phyloP scores from a whole-genome alignment of 148 eudicot species.

The Vaccinium vitisidaea region DNA sequence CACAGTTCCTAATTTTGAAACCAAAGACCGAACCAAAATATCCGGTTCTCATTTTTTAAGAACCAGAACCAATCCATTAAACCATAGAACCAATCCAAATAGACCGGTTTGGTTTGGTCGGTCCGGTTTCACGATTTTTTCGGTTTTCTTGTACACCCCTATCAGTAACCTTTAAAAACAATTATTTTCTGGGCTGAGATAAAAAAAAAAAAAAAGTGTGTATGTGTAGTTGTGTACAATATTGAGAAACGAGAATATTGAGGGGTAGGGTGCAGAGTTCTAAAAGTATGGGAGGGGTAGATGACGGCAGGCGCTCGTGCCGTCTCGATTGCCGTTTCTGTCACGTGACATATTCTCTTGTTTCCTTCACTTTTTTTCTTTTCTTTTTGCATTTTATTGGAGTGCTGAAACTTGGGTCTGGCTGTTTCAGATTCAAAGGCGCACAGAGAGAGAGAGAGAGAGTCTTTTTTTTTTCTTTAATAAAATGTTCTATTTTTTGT shows the following conservation, averaged over 20 bases:
- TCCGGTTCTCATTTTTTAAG: too few relatives aligned
- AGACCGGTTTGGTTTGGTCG: too few relatives aligned
- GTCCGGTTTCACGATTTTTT: too few relatives aligned
- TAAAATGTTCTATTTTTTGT: too few relatives aligned
- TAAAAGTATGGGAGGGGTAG: not conserved
- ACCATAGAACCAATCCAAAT: too few relatives aligned
- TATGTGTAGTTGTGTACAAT: not conserved
- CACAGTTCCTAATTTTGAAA: too few relatives aligned
- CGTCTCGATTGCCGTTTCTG: conserved; percentile 36
- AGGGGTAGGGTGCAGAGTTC: not conserved
- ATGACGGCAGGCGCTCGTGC: conserved; percentile 37
- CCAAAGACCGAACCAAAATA: too few relatives aligned
- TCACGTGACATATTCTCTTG: conserved; percentile 31
- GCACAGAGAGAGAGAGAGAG: not conserved
- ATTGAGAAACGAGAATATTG: not conserved
- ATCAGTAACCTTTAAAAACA: not conserved
- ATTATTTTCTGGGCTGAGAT: not conserved
- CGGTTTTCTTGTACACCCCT: too few relatives aligned
- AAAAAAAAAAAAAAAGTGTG: too few relatives aligned
- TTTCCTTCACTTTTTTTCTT: not conserved
- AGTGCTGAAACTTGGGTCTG: conserved; percentile 11
- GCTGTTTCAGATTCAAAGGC: not conserved
- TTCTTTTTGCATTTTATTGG: not conserved
- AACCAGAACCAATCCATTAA: too few relatives aligned
- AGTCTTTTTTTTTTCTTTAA: too few relatives aligned